Evolutionary conservation across 2,329 filamentous ascomycete genomes (phyloP).

Genomic region (Pseudogymnoascus sp.): DNA sequence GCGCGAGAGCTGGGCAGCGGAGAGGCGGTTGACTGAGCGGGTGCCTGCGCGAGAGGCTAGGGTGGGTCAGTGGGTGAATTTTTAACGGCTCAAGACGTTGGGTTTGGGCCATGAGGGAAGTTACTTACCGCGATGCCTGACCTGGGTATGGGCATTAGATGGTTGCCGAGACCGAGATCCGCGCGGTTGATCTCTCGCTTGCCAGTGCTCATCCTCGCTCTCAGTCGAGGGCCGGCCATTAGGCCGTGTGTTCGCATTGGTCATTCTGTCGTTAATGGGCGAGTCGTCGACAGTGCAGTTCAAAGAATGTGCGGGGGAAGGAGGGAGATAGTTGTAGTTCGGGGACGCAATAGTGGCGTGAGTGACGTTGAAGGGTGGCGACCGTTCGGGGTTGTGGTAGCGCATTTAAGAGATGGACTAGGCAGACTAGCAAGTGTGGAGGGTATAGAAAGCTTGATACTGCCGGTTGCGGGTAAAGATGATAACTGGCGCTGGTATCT

Average conservation of each 20-base stretch:
- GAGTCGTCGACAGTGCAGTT: neutral
- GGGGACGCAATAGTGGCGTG: neutral
- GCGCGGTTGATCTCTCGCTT: neutral
- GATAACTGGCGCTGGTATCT: neutral
- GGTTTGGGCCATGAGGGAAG: neutral
- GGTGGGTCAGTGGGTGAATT: neutral
- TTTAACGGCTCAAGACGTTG: neutral
- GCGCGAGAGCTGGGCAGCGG: conserved; percentile 78
- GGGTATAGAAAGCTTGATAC: neutral
- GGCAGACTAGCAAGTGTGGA: neutral
- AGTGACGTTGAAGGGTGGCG: neutral
- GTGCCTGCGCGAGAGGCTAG: conserved; percentile 40
- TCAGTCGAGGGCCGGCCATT: neutral
- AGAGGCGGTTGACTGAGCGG: conserved; percentile 78
- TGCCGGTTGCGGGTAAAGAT: neutral
- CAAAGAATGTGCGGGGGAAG: neutral
- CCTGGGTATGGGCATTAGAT: neutral
- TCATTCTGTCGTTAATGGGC: neutral
- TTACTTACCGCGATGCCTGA: neutral
- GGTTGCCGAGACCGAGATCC: neutral
- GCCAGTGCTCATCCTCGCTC: neutral
- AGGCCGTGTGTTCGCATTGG: neutral
- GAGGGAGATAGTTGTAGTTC: neutral
- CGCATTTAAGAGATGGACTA: conserved; percentile 1
- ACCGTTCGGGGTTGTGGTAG: neutral